Conservation (phyloP, 768 basidiomycete species). For the Suillus subalutaceus region DNA sequence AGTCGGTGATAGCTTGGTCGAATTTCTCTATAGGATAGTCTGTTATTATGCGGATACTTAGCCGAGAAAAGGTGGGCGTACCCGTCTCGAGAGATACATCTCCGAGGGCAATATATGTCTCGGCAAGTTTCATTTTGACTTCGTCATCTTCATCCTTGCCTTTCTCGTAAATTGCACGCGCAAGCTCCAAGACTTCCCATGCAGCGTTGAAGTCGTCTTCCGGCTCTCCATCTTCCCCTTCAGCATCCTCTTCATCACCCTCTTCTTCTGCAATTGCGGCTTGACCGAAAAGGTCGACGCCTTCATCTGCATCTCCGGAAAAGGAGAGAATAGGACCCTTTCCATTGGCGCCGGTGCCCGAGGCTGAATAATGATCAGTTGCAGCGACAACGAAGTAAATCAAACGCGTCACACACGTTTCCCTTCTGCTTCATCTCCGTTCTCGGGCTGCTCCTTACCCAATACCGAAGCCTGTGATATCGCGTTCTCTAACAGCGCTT, state of each 20-base stretch:
- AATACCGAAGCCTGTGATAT: slow-evolving; percentile 85
- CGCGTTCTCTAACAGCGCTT: slow-evolving; percentile 91
- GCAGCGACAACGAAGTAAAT: slow-evolving; percentile 3
- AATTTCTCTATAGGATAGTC: slow-evolving; percentile 75
- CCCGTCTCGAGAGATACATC: slow-evolving; percentile 98
- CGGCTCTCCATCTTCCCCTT: slow-evolving; percentile 74
- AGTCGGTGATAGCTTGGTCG: slow-evolving; percentile 90
- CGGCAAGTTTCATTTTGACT: slow-evolving; percentile 81
- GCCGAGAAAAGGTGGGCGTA: slow-evolving; percentile 36
- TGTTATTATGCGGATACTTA: background rate
- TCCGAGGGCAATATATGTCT: slow-evolving; percentile 87
- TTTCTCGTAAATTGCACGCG: slow-evolving; percentile 83
- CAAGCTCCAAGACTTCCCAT: slow-evolving; percentile 97
- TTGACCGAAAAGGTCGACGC: slow-evolving; percentile 67
- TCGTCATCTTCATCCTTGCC: slow-evolving; percentile 59
- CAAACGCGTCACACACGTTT: slow-evolving; percentile 31
- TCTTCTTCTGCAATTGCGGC: slow-evolving; percentile 53
- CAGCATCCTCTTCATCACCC: slow-evolving; percentile 58
- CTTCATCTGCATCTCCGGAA: slow-evolving; percentile 77
- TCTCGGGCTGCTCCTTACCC: slow-evolving; percentile 79
- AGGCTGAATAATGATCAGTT: slow-evolving; percentile 22
- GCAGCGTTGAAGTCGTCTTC: slow-evolving; percentile 98
- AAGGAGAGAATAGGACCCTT: slow-evolving; percentile 74
- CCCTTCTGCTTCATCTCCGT: slow-evolving; percentile 46
- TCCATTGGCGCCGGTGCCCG: slow-evolving; percentile 37